Percentiles rank a stretch among this genome's conserved stretches.
These are phyloP conservation scores for Paramecium biaurelia DNA, from an alignment of 73 alveolate genomes.

Conservation along the genomic window DNA sequence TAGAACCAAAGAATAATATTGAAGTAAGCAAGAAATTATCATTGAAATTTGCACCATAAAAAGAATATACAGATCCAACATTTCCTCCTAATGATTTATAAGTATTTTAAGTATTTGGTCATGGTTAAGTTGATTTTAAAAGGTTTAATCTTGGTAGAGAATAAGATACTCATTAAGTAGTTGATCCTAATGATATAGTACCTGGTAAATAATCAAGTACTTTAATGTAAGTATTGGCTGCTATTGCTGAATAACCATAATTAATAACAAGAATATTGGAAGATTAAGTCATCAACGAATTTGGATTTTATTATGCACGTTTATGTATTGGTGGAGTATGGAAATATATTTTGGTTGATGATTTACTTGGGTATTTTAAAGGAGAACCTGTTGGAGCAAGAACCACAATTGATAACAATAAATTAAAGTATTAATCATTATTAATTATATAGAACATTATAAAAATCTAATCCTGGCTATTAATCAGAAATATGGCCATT, in stretches of 20 bases:
- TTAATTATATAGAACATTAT: not conserved
- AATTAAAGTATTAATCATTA: not conserved
- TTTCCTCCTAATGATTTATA: conserved; percentile 18
- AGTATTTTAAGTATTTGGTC: not conserved
- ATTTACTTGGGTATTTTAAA: not conserved
- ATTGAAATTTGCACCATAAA: conserved; percentile 1
- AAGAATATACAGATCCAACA: not conserved
- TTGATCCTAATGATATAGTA: conserved; percentile 20
- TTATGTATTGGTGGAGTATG: conserved; percentile 31
- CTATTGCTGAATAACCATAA: conserved; percentile 13
- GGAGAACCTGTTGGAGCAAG: not conserved
- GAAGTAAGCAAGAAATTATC: conserved; percentile 10
- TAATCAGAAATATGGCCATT: conserved; percentile 40
- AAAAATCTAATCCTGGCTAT: conserved; percentile 5
- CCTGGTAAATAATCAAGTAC: not conserved
- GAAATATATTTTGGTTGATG: conserved; percentile 20
- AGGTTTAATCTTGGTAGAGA: not conserved
- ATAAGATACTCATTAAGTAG: conserved; percentile 2
- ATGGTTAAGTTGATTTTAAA: conserved; percentile 19
- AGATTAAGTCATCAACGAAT: not conserved
- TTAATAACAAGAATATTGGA: not conserved
- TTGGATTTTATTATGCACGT: conserved; percentile 34
- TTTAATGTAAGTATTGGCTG: not conserved
- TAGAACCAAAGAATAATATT: not conserved
- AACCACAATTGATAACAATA: not conserved